Evolutionary conservation across 345 rosid genomes (phyloP).

Genomic region (Linum trigynum): DNA sequence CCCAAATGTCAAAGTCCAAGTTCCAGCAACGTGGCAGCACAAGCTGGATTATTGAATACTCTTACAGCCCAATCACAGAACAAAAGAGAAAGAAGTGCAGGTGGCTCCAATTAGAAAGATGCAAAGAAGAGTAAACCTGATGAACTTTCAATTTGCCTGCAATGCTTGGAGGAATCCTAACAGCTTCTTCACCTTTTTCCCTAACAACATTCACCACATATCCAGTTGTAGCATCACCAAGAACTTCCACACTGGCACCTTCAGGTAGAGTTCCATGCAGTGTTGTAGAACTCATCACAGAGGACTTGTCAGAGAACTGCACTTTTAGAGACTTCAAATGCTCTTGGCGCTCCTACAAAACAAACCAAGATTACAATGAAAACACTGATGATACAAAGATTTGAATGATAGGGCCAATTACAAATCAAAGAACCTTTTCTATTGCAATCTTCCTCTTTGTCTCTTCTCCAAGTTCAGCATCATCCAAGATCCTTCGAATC

Average conservation of each 20-base stretch:
- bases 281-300: conserved; percentile 34
- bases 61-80: conserved; percentile 8
- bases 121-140: conserved; percentile 46
- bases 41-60: neutral
- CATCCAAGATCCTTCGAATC: conserved; percentile 92
- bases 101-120: neutral
- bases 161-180: conserved; percentile 79
- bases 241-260: conserved; percentile 61
- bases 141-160: conserved; percentile 83
- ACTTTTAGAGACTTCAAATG: conserved; percentile 69
- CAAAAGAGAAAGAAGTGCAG: neutral
- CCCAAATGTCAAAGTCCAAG: neutral
- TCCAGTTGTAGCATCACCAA: conserved; percentile 76
- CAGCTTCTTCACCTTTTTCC: conserved; percentile 92
- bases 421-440: conserved; percentile 52
- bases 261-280: conserved; percentile 37
- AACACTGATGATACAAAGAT: conserved; percentile 11
- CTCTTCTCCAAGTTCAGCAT: conserved; percentile 95
- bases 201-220: conserved; percentile 94
- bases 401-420: conserved; percentile 9
- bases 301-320: conserved; percentile 65
- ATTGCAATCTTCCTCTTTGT: conserved; percentile 95
- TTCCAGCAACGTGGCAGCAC: conserved; percentile 1
- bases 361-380: conserved; percentile 17
- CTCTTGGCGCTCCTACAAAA: conserved; percentile 88